These are phyloP conservation scores for Ceratonia siliqua DNA, from an alignment of 306 rosid genomes.

Conservation along the genomic window DNA sequence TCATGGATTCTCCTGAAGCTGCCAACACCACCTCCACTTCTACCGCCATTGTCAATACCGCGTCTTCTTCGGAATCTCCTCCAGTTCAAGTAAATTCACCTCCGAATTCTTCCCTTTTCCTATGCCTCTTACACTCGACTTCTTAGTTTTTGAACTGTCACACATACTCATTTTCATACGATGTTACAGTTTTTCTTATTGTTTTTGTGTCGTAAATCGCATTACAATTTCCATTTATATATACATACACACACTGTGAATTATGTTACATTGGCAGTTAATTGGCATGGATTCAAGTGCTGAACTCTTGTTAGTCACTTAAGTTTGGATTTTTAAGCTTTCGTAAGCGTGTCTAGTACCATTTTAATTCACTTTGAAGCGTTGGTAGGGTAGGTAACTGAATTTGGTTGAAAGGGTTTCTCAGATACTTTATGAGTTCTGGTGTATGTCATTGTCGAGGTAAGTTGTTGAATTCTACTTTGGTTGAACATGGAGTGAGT, in stretches of 20 bases:
- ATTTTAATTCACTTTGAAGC: background rate
- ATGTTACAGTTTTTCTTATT: background rate
- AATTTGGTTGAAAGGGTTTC: background rate
- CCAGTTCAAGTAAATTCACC: slow-evolving; percentile 42
- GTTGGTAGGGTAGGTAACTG: background rate
- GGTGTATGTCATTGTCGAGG: background rate
- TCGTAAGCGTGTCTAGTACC: background rate
- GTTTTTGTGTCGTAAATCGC: background rate
- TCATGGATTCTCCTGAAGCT: slow-evolving; percentile 52
- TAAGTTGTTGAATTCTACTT: no score
- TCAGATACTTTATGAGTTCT: background rate
- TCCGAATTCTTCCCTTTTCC: background rate
- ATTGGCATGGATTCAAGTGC: background rate
- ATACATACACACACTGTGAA: background rate
- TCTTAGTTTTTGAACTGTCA: background rate
- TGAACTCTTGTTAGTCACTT: background rate
- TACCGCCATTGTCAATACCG: background rate
- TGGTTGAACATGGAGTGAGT: no score
- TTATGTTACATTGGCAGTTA: background rate
- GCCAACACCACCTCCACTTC: slow-evolving; percentile 21
- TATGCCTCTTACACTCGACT: background rate
- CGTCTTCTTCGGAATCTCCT: slow-evolving; percentile 39
- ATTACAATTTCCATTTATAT: background rate
- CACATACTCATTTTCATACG: background rate
- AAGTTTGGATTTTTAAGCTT: background rate